Conservation (phyloP, 176 grass and related monocot genomes). For the Oryza glaberrima region DNA sequence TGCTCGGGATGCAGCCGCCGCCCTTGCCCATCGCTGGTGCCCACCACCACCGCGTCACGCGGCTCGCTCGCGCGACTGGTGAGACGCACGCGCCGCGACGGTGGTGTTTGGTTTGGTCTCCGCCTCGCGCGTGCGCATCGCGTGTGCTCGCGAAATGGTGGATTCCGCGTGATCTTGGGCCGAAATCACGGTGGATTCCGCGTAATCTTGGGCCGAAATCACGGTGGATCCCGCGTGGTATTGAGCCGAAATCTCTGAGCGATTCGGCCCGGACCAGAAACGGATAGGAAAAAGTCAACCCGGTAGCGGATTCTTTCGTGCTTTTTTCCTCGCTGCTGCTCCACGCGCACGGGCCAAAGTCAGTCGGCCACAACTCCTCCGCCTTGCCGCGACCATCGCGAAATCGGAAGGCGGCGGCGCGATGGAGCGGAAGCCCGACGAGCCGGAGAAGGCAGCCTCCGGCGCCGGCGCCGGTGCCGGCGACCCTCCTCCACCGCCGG, state of each 20-base stretch:
- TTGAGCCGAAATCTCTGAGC: no score
- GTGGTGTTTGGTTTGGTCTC: neutral
- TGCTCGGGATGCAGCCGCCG: conserved; percentile 61
- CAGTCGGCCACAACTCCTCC: neutral
- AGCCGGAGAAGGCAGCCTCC: neutral
- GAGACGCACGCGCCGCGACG: no score
- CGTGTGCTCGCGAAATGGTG: neutral
- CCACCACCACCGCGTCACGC: no score
- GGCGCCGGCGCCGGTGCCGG: conserved; percentile 5
- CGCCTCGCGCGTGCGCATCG: no score
- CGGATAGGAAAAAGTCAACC: neutral
- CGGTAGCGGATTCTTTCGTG: neutral
- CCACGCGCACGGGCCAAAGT: neutral
- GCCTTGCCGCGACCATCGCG: neutral
- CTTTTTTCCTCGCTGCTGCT: neutral
- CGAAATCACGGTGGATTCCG: neutral
- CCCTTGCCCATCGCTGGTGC: conserved; percentile 54
- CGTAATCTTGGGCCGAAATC: neutral
- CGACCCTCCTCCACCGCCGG: conserved; percentile 23
- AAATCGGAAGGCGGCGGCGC: neutral
- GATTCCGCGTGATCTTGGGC: neutral
- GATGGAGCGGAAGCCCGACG: neutral
- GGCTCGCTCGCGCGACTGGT: no score
- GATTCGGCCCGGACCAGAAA: neutral
- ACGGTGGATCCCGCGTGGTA: neutral